These are phyloP conservation scores for Kwoniella pini DNA, from an alignment of 768 basidiomycete species.

Conservation along the genomic window DNA sequence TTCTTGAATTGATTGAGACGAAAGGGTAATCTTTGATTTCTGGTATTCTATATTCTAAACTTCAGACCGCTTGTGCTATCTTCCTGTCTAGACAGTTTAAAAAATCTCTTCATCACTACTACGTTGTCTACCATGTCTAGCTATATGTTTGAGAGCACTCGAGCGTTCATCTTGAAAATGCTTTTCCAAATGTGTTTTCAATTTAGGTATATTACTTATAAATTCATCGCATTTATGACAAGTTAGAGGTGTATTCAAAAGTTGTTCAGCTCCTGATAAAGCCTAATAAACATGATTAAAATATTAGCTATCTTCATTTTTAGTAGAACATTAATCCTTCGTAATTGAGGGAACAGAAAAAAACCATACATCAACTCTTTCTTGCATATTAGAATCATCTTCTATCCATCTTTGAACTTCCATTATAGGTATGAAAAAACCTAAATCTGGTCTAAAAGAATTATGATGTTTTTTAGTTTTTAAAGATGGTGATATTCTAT, in stretches of 20 bases:
- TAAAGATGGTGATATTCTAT: conserved; percentile 67
- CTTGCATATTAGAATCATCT: conserved; percentile 26
- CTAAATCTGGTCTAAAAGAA: conserved; percentile 78
- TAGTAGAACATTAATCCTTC: neutral
- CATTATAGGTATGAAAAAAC: conserved; percentile 76
- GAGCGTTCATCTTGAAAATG: conserved; percentile 65
- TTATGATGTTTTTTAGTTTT: conserved; percentile 91
- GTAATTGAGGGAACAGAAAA: neutral
- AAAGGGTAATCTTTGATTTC: no score
- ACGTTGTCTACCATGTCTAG: conserved; percentile 28
- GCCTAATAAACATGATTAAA: conserved; percentile 7
- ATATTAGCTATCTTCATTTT: neutral
- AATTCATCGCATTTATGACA: conserved; percentile 71
- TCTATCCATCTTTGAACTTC: conserved; percentile 72
- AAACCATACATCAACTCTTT: conserved; percentile 31
- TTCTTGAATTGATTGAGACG: no score
- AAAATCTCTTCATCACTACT: conserved; percentile 40
- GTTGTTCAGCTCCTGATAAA: conserved; percentile 56
- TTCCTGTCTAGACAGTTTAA: neutral
- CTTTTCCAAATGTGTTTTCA: conserved; percentile 73
- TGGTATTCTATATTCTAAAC: no score
- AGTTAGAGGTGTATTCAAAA: conserved; percentile 67
- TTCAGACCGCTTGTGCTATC: no score
- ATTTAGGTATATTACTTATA: conserved; percentile 69
- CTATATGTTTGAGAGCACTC: conserved; percentile 21